Evolutionary conservation across 2,329 filamentous ascomycete genomes (phyloP).

Genomic region (Beauveria rudraprayagi): DNA sequence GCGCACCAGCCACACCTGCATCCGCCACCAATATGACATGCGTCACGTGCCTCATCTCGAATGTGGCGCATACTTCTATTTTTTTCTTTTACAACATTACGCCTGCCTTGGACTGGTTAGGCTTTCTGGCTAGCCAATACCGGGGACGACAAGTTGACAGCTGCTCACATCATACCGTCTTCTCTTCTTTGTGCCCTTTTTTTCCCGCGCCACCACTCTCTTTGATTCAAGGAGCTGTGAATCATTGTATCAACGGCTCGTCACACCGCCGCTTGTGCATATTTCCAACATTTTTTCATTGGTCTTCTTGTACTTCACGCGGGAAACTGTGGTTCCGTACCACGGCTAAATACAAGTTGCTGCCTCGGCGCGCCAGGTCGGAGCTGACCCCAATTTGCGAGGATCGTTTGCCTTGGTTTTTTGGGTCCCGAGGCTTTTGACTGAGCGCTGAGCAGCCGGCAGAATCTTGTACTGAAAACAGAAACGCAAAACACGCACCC

Average conservation of each 20-base stretch:
- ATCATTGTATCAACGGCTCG: background rate
- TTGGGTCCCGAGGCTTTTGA: slow-evolving; percentile 9
- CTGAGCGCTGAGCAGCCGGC: slow-evolving; percentile 12
- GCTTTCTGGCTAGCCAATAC: background rate
- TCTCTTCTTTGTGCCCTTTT: background rate
- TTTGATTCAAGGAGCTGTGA: background rate
- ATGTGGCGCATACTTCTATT: slow-evolving; percentile 5
- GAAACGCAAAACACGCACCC: background rate
- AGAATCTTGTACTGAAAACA: background rate
- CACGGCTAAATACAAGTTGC: background rate
- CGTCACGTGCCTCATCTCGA: slow-evolving; percentile 5
- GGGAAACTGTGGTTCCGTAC: background rate
- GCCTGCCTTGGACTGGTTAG: background rate
- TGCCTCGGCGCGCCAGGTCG: slow-evolving; percentile 11
- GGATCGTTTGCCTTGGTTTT: slow-evolving; percentile 5
- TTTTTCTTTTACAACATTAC: background rate
- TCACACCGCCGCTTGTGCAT: background rate
- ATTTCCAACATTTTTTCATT: background rate
- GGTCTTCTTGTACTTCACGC: background rate
- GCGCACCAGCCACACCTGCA: slow-evolving; percentile 3
- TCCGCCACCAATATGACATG: background rate
- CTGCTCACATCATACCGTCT: background rate
- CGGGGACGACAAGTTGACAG: background rate
- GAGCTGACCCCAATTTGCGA: slow-evolving; percentile 6
- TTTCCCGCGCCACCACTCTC: background rate